phyloP scores from a whole-genome alignment of 768 basidiomycete species.

The Dictyophora rubrovolvata region DNA sequence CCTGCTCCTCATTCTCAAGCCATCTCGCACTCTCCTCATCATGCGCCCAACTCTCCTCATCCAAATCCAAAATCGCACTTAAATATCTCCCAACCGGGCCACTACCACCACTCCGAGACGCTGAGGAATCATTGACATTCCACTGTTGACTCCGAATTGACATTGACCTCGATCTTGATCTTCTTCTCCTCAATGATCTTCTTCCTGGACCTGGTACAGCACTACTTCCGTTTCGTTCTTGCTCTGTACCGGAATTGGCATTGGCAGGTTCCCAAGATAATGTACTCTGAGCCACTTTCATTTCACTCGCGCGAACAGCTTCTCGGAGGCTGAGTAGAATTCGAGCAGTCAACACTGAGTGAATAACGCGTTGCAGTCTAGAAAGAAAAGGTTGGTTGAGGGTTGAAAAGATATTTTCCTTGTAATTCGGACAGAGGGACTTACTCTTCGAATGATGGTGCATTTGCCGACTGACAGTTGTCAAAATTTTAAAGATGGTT shows the following conservation, averaged over 20 bases:
- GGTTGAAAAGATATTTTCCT: not conserved
- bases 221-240: no score
- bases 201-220: no score
- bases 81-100: not conserved
- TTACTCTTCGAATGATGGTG: not conserved
- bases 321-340: constrained; percentile 6
- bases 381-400: not conserved
- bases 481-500: not conserved
- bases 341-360: constrained; percentile 3
- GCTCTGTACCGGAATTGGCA: no score
- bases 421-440: no score
- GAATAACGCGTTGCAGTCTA: constrained; percentile 7
- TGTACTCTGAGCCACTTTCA: not conserved
- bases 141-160: no score
- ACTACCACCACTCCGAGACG: no score
- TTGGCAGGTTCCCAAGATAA: not conserved
- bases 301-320: not conserved
- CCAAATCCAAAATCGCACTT: not conserved
- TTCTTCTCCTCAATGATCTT: no score
- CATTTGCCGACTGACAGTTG: not conserved
- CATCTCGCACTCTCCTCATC: not conserved
- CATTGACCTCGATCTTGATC: no score
- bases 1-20: not conserved
- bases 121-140: no score
- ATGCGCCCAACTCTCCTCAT: not conserved